Conservation (phyloP, 2,329 filamentous ascomycete genomes). For the Metarhizium brunneum region DNA sequence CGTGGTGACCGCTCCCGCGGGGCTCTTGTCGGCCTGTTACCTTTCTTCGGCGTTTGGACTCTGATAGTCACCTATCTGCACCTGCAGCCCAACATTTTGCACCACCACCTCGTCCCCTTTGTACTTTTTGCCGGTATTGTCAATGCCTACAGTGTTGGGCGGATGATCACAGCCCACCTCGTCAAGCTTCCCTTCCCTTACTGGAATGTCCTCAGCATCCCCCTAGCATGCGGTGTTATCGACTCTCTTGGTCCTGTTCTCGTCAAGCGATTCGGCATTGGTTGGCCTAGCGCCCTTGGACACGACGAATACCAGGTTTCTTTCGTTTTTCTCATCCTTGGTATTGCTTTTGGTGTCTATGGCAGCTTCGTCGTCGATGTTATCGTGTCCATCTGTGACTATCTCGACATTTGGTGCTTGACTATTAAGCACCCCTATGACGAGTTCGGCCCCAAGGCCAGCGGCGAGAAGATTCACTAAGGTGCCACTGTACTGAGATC, state of each 20-base stretch:
- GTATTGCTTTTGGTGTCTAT: slow-evolving; percentile 81
- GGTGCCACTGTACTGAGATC: neutral
- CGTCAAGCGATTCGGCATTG: slow-evolving; percentile 48
- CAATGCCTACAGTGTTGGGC: slow-evolving; percentile 90
- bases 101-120: slow-evolving; percentile 81
- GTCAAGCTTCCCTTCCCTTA: slow-evolving; percentile 84
- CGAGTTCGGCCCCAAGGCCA: slow-evolving; percentile 25
- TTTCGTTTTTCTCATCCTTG: slow-evolving; percentile 82
- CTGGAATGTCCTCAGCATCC: slow-evolving; percentile 74
- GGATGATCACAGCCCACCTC: slow-evolving; percentile 92
- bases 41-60: slow-evolving; percentile 70
- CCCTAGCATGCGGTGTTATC: slow-evolving; percentile 66
- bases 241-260: slow-evolving; percentile 70
- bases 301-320: slow-evolving; percentile 78
- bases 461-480: slow-evolving; percentile 31
- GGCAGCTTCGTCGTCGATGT: slow-evolving; percentile 96
- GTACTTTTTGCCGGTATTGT: slow-evolving; percentile 78
- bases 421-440: slow-evolving; percentile 80
- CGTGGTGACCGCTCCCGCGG: slow-evolving; percentile 63
- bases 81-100: slow-evolving; percentile 75
- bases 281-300: slow-evolving; percentile 70
- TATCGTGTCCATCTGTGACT: slow-evolving; percentile 95
- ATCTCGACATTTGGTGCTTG: slow-evolving; percentile 95
- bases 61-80: slow-evolving; percentile 71
- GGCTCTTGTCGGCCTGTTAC: slow-evolving; percentile 73